Evolutionary conservation across 257 asterid species (phyloP).

Genomic region (Craterostigma plantagineum): DNA sequence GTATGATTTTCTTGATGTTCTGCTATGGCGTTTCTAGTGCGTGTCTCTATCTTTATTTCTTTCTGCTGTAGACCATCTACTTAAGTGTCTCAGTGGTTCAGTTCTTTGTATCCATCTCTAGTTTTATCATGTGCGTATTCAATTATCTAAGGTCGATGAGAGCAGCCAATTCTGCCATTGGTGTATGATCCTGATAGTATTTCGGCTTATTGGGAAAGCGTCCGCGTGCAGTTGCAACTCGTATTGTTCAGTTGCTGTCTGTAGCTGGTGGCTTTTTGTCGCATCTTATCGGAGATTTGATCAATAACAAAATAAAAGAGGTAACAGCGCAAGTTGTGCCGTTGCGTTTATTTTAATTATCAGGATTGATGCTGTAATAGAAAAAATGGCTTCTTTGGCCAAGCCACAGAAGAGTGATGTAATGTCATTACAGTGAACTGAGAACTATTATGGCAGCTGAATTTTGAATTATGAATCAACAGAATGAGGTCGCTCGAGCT

Average conservation of each 20-base stretch:
- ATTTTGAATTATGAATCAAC: conserved; percentile 2
- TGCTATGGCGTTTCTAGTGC: too few relatives aligned
- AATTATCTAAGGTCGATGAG: conserved; percentile 62
- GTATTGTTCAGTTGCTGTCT: conserved; percentile 71
- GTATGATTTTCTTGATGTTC: not conserved
- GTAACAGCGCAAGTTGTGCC: conserved; percentile 19
- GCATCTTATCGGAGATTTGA: conserved; percentile 57
- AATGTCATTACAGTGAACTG: not conserved
- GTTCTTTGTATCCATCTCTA: too few relatives aligned
- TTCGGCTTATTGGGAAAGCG: conserved; percentile 90
- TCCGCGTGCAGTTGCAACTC: conserved; percentile 91
- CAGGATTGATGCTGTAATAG: not conserved
- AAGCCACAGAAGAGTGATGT: too few relatives aligned
- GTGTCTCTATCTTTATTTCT: not conserved
- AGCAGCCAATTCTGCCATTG: conserved; percentile 87
- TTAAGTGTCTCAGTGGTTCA: too few relatives aligned
- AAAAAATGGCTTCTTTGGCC: not conserved
- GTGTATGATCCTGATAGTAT: conserved; percentile 81
- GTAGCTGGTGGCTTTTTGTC: conserved; percentile 99
- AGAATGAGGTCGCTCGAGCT: conserved; percentile 97
- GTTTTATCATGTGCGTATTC: conserved; percentile 1
- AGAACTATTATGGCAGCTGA: not conserved
- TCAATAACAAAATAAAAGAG: conserved; percentile 80
- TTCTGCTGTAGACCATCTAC: not conserved
- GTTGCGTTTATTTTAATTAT: not conserved